Percentiles rank a stretch among this genome's conserved stretches.
These are phyloP conservation scores for Penicillium oxalicum DNA, from an alignment of 2,329 filamentous ascomycete species.

Conservation along the genomic window DNA sequence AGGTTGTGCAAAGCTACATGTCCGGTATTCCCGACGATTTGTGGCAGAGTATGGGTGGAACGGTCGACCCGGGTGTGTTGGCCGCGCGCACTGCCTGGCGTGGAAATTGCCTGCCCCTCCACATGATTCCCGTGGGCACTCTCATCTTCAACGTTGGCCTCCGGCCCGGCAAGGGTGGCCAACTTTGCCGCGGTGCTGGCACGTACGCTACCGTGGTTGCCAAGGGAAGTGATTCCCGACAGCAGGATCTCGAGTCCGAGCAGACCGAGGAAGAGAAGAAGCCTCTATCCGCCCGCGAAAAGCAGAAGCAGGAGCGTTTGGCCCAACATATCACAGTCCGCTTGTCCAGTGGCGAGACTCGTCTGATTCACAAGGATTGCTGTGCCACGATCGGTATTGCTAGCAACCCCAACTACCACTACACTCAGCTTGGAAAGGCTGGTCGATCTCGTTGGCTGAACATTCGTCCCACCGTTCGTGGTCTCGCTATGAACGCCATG, in stretches of 20 bases:
- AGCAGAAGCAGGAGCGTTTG: slow-evolving; percentile 49
- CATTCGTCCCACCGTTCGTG: slow-evolving; percentile 89
- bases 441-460: slow-evolving; percentile 90
- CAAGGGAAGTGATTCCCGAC: slow-evolving; percentile 64
- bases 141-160: slow-evolving; percentile 85
- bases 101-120: slow-evolving; percentile 89
- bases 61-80: slow-evolving; percentile 89
- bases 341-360: slow-evolving; percentile 86
- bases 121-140: slow-evolving; percentile 94
- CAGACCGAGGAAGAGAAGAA: slow-evolving; percentile 35
- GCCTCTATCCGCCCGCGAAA: slow-evolving; percentile 32
- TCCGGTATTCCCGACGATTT: slow-evolving; percentile 81
- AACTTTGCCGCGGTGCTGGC: slow-evolving; percentile 91
- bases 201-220: slow-evolving; percentile 84
- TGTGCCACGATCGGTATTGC: slow-evolving; percentile 91
- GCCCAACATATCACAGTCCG: slow-evolving; percentile 76
- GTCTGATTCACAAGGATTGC: slow-evolving; percentile 82
- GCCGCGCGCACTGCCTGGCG: slow-evolving; percentile 90
- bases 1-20: slow-evolving; percentile 87
- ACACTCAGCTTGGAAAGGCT: slow-evolving; percentile 87
- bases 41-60: slow-evolving; percentile 84
- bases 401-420: slow-evolving; percentile 89
- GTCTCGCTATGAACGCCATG: slow-evolving; percentile 97
- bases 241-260: slow-evolving; percentile 52
- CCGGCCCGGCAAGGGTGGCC: slow-evolving; percentile 63